Percentiles rank a stretch among this genome's conserved stretches.
Evolutionary conservation across 2,329 filamentous ascomycete species (phyloP).

Genomic region (Drechslerella dactyloides): DNA sequence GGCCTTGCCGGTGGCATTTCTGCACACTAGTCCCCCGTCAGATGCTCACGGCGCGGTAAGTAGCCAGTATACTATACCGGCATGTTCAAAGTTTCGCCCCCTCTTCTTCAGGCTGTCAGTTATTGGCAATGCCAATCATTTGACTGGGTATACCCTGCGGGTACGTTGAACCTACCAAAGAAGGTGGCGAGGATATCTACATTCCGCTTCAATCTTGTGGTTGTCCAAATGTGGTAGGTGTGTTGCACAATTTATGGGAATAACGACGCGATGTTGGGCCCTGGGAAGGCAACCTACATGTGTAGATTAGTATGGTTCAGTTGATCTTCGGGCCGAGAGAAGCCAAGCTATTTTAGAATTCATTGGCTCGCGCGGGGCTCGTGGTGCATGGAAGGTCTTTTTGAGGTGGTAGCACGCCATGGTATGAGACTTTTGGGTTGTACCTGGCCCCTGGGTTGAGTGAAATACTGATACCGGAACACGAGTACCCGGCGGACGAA

Average conservation of each 20-base stretch:
- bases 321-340: slow-evolving; percentile 20
- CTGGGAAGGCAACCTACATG: slow-evolving; percentile 12
- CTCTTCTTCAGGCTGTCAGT: slow-evolving; percentile 50
- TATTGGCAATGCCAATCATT: slow-evolving; percentile 49
- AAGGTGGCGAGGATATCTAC: slow-evolving; percentile 33
- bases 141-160: slow-evolving; percentile 25
- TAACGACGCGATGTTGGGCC: slow-evolving; percentile 24
- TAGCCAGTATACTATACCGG: slow-evolving; percentile 12
- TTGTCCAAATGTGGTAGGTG: slow-evolving; percentile 38
- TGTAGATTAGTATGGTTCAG: not conserved
- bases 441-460: not conserved
- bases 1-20: not conserved
- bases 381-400: not conserved
- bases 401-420: not conserved
- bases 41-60: slow-evolving; percentile 24
- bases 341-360: not conserved
- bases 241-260: slow-evolving; percentile 27
- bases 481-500: not conserved
- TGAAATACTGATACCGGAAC: not conserved
- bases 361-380: slow-evolving; percentile 11
- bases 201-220: slow-evolving; percentile 43
- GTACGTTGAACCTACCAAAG: slow-evolving; percentile 46
- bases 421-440: not conserved
- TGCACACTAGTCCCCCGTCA: not conserved
- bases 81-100: slow-evolving; percentile 12